Evolutionary conservation across 805 yeast genomes (phyloP).

Genomic region (Maudiozyma pseudohumilis): DNA sequence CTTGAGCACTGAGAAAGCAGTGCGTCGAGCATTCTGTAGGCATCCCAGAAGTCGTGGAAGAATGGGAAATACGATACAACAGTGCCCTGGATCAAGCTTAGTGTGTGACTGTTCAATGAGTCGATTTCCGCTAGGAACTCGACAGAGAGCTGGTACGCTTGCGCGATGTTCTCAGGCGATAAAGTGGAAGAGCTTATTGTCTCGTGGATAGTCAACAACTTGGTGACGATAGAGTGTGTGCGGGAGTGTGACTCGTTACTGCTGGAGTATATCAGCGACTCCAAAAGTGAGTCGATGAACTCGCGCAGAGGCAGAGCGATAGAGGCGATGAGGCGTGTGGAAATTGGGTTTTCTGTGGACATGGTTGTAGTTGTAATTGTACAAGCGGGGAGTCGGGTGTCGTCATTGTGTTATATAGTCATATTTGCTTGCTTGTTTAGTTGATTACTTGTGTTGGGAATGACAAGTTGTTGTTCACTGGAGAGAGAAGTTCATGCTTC

Average conservation of each 20-base stretch:
- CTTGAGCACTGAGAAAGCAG: too few species aligned
- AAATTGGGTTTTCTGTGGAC: too few species aligned
- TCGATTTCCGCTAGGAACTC: conserved; percentile 9
- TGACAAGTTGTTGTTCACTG: too few species aligned
- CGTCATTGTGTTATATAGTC: too few species aligned
- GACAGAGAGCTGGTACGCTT: not conserved
- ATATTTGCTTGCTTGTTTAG: too few species aligned
- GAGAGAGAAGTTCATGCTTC: too few species aligned
- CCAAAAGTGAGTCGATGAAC: conserved; percentile 16
- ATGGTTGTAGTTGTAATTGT: too few species aligned
- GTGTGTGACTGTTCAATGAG: not conserved
- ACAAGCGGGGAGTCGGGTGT: too few species aligned
- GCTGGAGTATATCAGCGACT: conserved; percentile 3
- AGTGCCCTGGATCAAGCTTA: conserved; percentile 1
- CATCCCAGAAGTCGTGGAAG: conserved; percentile 16
- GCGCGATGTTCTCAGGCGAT: not conserved
- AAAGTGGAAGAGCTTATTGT: not conserved
- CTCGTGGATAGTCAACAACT: not conserved
- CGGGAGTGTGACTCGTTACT: not conserved
- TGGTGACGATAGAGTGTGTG: not conserved
- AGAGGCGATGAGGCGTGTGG: too few species aligned
- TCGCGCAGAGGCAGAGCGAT: conserved; percentile 18
- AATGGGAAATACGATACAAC: conserved; percentile 11
- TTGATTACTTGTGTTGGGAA: too few species aligned
- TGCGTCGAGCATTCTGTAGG: conserved; percentile 12